Evolutionary conservation across 257 asterid genomes (phyloP).

Genomic region (Cynanchum wilfordii): DNA sequence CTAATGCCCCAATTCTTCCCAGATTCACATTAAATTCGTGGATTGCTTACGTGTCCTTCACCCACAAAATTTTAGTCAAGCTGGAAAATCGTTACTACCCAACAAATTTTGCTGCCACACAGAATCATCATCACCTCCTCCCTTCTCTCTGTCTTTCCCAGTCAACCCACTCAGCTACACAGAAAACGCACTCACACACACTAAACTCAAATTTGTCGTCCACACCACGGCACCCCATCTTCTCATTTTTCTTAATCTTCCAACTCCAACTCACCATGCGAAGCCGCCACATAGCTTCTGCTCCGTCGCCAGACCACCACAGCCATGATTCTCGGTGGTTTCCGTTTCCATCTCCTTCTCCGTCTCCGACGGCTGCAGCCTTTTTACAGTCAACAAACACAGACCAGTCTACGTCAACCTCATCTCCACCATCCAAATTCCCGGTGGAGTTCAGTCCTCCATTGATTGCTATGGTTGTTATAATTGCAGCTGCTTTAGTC

Average conservation of each 20-base stretch:
- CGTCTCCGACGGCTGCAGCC: constrained; percentile 4
- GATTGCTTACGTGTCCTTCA: constrained; percentile 10
- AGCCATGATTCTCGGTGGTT: constrained; percentile 8
- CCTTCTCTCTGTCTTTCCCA: neutral
- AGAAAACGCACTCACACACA: constrained; percentile 5
- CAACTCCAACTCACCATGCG: constrained; percentile 16
- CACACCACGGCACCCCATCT: neutral
- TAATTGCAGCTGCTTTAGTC: constrained; percentile 76
- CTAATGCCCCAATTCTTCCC: neutral
- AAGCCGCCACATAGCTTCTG: constrained; percentile 34
- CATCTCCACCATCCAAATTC: constrained; percentile 49
- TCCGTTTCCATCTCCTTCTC: constrained; percentile 23
- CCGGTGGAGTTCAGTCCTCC: constrained; percentile 94
- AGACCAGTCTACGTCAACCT: constrained; percentile 12
- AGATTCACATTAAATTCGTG: constrained; percentile 19
- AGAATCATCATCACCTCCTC: neutral
- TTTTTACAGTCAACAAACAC: constrained; percentile 15
- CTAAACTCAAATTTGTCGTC: neutral
- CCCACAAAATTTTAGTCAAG: neutral
- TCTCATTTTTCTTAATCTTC: too few relatives aligned
- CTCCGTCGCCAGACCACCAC: constrained; percentile 25
- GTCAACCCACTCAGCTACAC: neutral
- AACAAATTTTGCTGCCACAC: neutral
- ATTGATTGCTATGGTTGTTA: constrained; percentile 81
- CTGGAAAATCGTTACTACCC: neutral